Percentiles rank a stretch among this genome's conserved stretches.
phyloP scores from a whole-genome alignment of 768 basidiomycete species.

The Coprinopsis sp. region DNA sequence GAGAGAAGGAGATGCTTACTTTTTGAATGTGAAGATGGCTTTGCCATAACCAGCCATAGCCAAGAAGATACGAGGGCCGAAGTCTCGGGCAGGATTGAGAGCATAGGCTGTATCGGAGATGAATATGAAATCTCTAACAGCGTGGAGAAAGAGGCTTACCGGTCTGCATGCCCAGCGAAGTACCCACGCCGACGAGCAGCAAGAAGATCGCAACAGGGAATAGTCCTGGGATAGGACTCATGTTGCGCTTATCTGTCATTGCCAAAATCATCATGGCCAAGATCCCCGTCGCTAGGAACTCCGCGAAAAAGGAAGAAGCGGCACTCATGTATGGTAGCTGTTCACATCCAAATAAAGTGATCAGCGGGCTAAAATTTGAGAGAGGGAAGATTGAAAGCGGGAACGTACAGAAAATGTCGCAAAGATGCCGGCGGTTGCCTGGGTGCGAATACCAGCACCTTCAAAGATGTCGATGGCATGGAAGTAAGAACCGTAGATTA shows the following conservation, averaged over 20 bases:
- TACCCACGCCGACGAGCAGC: conserved; percentile 53
- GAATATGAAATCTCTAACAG: background rate
- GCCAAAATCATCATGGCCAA: conserved; percentile 52
- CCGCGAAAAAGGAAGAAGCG: conserved; percentile 37
- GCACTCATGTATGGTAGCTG: conserved; percentile 38
- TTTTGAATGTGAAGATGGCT: conserved; percentile 42
- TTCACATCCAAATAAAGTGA: too few species aligned
- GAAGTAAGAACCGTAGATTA: conserved; percentile 61
- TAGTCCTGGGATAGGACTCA: conserved; percentile 42
- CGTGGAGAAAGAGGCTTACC: conserved; percentile 19
- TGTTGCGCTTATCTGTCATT: conserved; percentile 49
- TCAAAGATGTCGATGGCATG: conserved; percentile 64
- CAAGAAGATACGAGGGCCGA: conserved; percentile 64
- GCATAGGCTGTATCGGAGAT: conserved; percentile 40
- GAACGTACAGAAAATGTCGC: conserved; percentile 54
- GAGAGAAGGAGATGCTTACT: conserved; percentile 22
- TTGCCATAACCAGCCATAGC: conserved; percentile 71
- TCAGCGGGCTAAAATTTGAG: too few species aligned
- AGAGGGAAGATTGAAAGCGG: background rate
- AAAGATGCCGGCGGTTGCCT: conserved; percentile 54
- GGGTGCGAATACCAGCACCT: conserved; percentile 54
- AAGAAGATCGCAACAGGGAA: conserved; percentile 54
- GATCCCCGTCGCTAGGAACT: conserved; percentile 54
- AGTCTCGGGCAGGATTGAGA: conserved; percentile 68
- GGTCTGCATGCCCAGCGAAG: conserved; percentile 59